Evolutionary conservation across 495 filamentous ascomycete species (phyloP).

Genomic region (Aspergillus haitiensis): DNA sequence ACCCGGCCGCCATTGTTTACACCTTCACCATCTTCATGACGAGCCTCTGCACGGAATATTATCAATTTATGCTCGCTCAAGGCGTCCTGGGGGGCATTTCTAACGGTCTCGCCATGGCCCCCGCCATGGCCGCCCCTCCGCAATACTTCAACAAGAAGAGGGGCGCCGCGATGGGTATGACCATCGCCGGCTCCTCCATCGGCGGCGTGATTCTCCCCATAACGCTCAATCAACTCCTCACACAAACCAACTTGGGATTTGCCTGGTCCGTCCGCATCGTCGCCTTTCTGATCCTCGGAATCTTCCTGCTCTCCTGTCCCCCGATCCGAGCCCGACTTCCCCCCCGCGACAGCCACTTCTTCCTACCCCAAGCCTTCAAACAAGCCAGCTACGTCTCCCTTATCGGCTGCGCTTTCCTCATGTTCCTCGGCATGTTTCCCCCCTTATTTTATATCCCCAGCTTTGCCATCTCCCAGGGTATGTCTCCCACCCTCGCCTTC

Average conservation of each 20-base stretch:
- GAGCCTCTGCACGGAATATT: constrained; percentile 41
- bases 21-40: constrained; percentile 51
- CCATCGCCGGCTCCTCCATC: constrained; percentile 35
- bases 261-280: constrained; percentile 61
- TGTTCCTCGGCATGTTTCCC: constrained; percentile 15
- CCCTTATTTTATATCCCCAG: constrained; percentile 17
- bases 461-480: constrained; percentile 8
- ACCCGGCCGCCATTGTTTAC: constrained; percentile 20
- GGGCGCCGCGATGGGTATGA: constrained; percentile 36
- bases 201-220: constrained; percentile 38
- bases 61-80: constrained; percentile 31
- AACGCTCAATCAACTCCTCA: constrained; percentile 13
- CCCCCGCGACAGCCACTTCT: constrained; percentile 42
- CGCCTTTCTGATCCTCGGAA: constrained; percentile 55
- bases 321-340: constrained; percentile 47
- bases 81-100: constrained; percentile 27
- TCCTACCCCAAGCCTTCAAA: constrained; percentile 43
- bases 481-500: constrained; percentile 13
- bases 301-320: constrained; percentile 44
- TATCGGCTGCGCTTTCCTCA: constrained; percentile 9
- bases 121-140: constrained; percentile 31
- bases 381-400: constrained; percentile 29
- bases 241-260: constrained; percentile 45
- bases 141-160: constrained; percentile 42
- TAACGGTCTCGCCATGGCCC: constrained; percentile 23